Evolutionary conservation across 2,329 filamentous ascomycete species (phyloP), one percentile per base, ranked within the genome.

Genomic region (Nigrospora oryzae): DNA sequence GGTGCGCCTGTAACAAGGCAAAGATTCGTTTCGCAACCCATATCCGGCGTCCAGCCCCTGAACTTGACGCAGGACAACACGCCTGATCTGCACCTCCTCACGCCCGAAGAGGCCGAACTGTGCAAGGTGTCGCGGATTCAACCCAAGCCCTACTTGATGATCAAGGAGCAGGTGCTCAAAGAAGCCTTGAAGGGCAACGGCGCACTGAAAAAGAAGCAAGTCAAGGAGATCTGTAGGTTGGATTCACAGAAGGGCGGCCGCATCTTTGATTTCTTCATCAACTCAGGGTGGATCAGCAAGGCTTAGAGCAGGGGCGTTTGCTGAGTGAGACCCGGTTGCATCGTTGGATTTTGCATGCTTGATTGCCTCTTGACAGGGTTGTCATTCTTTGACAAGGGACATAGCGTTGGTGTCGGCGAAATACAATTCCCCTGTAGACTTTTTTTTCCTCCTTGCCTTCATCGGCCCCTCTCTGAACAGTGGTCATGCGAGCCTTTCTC

Each of bases 201-300:
- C 1, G 79, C 75, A 12, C 68, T 98, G 8, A 97, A 95, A 73
- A 95, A 93, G 75, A 97, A 96, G 67, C 84, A 91, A 54, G 89
- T 89, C 2, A 86, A 84, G 60, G 86, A 94, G 59, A 83, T 97
- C 23, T 90, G 86, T 59, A 67, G 82, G 61, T 77, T 97, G 43
- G 91, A 97, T 58, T 79, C 81, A 11, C 85, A 86, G 51, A 97
- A 96, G 63, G 84, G 86, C 0, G 83, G 85, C 15, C 77, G 88
- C 52, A 81, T 97, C 46, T 96, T 91, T 65, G 93, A 97, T 63
- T 97, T 96, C 62, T 90, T 96, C 68, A 86, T 95, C 50, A 87
- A 89, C 60, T 83, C 83, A 45, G 93, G 91, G 3, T 97, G 91
- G 89, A 83, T 97, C 49, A 85, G 83, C 31, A 93, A 94, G 70